Evolutionary conservation across 192 early-diverging fungal genomes (phyloP).

Genomic region (Gigaspora rosea): DNA sequence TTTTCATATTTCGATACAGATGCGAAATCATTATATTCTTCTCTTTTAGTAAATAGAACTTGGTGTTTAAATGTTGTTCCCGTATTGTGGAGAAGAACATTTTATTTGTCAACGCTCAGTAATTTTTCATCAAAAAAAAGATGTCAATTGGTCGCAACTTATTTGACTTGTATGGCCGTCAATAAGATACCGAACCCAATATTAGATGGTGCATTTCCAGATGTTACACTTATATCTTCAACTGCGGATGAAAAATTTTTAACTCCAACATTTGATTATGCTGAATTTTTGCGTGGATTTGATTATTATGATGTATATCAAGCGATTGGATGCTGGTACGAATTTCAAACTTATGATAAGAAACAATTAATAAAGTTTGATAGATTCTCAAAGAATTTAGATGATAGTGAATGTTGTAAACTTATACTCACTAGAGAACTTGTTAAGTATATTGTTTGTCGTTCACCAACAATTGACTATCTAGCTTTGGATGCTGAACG

Average conservation of each 20-base stretch:
- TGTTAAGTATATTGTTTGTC: background rate
- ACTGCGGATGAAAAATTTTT: background rate
- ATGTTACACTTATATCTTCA: background rate
- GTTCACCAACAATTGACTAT: background rate
- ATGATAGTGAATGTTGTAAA: background rate
- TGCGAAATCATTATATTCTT: slow-evolving; percentile 14
- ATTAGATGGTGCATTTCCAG: background rate
- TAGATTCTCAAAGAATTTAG: background rate
- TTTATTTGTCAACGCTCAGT: background rate
- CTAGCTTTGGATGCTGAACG: background rate
- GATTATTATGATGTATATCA: slow-evolving; percentile 6
- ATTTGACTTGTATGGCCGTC: background rate
- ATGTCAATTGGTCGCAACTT: slow-evolving; percentile 1
- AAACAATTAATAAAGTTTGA: background rate
- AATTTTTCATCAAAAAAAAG: slow-evolving; percentile 8
- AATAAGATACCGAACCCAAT: background rate
- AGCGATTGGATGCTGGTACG: slow-evolving; percentile 9
- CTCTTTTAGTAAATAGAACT: slow-evolving; percentile 4
- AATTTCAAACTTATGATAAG: slow-evolving; percentile 1
- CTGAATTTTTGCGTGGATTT: slow-evolving; percentile 5
- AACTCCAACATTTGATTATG: background rate
- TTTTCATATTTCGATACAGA: slow-evolving; percentile 1
- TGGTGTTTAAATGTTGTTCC: slow-evolving; percentile 2
- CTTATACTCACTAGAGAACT: background rate
- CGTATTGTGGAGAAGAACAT: slow-evolving; percentile 9